These are phyloP conservation scores for Malus sieversii DNA, from an alignment of 306 rosid genomes.

Conservation along the genomic window DNA sequence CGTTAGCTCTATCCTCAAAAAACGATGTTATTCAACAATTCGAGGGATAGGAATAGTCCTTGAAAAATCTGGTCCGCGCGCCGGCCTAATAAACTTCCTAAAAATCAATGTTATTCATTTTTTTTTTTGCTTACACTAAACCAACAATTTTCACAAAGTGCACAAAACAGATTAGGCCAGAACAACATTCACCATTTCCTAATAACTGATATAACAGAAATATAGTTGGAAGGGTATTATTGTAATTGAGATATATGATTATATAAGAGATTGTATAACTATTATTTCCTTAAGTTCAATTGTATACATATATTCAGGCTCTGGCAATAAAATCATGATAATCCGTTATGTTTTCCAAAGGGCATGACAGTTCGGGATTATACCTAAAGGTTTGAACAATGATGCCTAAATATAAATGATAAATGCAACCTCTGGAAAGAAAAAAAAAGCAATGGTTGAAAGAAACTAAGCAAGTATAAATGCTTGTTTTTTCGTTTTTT, in stretches of 20 bases:
- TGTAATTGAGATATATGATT: too few species aligned
- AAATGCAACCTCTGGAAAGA: not conserved
- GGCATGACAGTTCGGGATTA: not conserved
- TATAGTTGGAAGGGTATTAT: too few species aligned
- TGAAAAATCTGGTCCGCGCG: too few species aligned
- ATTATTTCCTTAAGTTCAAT: too few species aligned
- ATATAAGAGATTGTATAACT: too few species aligned
- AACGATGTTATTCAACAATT: too few species aligned
- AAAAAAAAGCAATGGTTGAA: not conserved
- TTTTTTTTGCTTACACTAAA: not conserved
- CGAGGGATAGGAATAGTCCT: not conserved
- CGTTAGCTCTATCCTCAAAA: not conserved
- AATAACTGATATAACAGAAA: too few species aligned
- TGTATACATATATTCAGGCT: not conserved
- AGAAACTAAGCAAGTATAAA: not conserved
- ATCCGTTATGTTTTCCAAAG: not conserved
- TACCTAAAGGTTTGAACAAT: not conserved
- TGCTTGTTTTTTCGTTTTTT: not conserved
- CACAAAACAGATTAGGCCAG: not conserved
- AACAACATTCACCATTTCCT: not conserved
- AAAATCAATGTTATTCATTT: too few species aligned
- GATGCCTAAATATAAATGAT: not conserved
- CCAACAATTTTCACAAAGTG: not conserved
- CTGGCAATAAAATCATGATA: not conserved
- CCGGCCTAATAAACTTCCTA: not conserved